These are phyloP conservation scores for Tulasnella sp. DNA, from an alignment of 768 basidiomycete genomes.

Conservation along the genomic window DNA sequence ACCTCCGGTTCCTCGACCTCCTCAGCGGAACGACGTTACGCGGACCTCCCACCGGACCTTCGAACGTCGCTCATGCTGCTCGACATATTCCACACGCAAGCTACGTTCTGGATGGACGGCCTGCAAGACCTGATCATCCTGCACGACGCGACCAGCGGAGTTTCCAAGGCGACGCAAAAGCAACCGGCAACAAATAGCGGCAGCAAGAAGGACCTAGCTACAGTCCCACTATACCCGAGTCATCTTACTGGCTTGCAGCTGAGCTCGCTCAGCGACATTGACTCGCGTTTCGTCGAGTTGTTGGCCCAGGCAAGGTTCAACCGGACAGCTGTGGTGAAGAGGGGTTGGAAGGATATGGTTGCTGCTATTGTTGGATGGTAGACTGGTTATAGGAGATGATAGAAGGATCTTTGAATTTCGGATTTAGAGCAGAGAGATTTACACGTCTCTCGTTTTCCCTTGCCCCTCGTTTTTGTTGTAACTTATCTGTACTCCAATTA, in stretches of 20 bases:
- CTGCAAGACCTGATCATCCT: slow-evolving; percentile 34
- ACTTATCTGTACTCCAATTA: background rate
- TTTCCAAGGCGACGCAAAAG: slow-evolving; percentile 27
- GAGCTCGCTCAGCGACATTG: slow-evolving; percentile 64
- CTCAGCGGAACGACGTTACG: background rate
- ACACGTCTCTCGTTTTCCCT: background rate
- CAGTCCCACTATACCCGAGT: slow-evolving; percentile 50
- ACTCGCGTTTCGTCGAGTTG: slow-evolving; percentile 77
- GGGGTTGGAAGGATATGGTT: slow-evolving; percentile 49
- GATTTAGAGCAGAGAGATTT: background rate
- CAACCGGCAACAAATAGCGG: slow-evolving; percentile 32
- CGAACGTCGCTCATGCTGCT: slow-evolving; percentile 56
- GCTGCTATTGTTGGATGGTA: slow-evolving; percentile 42
- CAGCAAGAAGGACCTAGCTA: background rate
- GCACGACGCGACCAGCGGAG: slow-evolving; percentile 19
- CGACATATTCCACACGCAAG: slow-evolving; percentile 63
- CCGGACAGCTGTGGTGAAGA: slow-evolving; percentile 39
- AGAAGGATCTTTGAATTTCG: background rate
- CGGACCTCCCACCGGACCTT: slow-evolving; percentile 37
- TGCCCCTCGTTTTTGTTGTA: background rate
- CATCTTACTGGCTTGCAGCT: slow-evolving; percentile 68
- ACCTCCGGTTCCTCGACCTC: background rate
- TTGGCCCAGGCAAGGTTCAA: slow-evolving; percentile 42
- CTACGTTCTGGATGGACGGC: slow-evolving; percentile 53
- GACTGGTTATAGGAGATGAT: background rate